A percentile compares a stretch with the other conserved stretches of the same genome.
Conservation (phyloP, 495 filamentous ascomycete species). For the Xanthoparmelia taractica region DNA sequence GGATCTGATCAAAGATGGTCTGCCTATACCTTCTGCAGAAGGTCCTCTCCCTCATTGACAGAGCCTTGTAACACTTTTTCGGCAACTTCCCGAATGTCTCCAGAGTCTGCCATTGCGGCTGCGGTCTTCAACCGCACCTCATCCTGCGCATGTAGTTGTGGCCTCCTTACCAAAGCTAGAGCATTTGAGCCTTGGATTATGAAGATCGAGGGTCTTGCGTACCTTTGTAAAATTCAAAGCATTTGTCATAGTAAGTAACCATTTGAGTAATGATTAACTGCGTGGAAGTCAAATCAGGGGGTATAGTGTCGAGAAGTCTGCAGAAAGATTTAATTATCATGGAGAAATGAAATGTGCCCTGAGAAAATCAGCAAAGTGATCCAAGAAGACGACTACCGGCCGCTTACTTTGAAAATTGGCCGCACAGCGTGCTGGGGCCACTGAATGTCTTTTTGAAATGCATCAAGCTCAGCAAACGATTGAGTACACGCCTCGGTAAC, state of each 20-base stretch:
- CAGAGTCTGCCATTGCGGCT: slow-evolving; percentile 59
- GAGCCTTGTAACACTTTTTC: slow-evolving; percentile 51
- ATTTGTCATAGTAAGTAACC: slow-evolving; percentile 82
- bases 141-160: slow-evolving; percentile 30
- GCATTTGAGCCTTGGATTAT: neutral
- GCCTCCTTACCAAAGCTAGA: slow-evolving; percentile 24
- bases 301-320: slow-evolving; percentile 88
- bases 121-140: slow-evolving; percentile 57
- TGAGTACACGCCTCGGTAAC: slow-evolving; percentile 78
- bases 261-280: slow-evolving; percentile 86
- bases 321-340: slow-evolving; percentile 81
- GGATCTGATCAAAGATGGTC: neutral
- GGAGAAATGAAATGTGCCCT: slow-evolving; percentile 83
- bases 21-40: slow-evolving; percentile 37
- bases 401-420: slow-evolving; percentile 70
- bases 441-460: slow-evolving; percentile 78
- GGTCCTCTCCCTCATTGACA: slow-evolving; percentile 27
- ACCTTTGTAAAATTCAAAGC: slow-evolving; percentile 82
- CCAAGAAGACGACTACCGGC: neutral
- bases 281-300: slow-evolving; percentile 92
- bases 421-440: slow-evolving; percentile 70
- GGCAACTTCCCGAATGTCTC: slow-evolving; percentile 59
- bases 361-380: slow-evolving; percentile 7
- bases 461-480: slow-evolving; percentile 73
- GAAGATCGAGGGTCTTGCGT: slow-evolving; percentile 10